phyloP scores from a whole-genome alignment of 2,329 filamentous ascomycete genomes.

The Rugonectria rugulosa region DNA sequence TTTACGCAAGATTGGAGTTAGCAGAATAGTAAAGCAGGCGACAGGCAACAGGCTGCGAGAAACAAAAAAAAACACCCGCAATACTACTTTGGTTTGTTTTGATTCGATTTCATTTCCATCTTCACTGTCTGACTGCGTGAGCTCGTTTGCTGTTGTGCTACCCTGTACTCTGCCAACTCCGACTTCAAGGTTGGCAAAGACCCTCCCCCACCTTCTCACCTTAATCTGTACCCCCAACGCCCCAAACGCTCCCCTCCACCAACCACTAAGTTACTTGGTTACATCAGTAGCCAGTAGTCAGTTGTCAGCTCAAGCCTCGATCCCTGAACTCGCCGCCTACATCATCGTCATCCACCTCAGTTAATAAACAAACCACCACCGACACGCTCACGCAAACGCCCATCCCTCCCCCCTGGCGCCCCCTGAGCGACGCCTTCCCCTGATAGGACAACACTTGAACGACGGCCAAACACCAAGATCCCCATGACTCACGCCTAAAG shows the following conservation, averaged over 20 bases:
- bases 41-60: neutral
- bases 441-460: neutral
- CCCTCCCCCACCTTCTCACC: neutral
- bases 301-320: neutral
- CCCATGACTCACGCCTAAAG: conserved; percentile 18
- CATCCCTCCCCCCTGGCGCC: neutral
- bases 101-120: neutral
- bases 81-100: too few relatives aligned
- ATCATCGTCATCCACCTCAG: conserved; percentile 13
- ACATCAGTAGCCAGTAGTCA: too few relatives aligned
- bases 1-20: too few relatives aligned
- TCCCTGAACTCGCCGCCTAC: conserved; percentile 21
- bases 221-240: neutral
- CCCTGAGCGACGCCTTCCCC: too few relatives aligned
- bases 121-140: too few relatives aligned
- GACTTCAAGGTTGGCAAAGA: too few relatives aligned
- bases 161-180: conserved; percentile 7
- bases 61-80: too few relatives aligned
- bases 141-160: neutral
- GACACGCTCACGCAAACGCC: conserved; percentile 4
- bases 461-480: neutral
- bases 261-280: too few relatives aligned
- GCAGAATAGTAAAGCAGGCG: too few relatives aligned
- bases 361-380: neutral
- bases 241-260: too few relatives aligned